phyloP scores from a whole-genome alignment of 106 monocot genomes.

The Acorus gramineus region DNA sequence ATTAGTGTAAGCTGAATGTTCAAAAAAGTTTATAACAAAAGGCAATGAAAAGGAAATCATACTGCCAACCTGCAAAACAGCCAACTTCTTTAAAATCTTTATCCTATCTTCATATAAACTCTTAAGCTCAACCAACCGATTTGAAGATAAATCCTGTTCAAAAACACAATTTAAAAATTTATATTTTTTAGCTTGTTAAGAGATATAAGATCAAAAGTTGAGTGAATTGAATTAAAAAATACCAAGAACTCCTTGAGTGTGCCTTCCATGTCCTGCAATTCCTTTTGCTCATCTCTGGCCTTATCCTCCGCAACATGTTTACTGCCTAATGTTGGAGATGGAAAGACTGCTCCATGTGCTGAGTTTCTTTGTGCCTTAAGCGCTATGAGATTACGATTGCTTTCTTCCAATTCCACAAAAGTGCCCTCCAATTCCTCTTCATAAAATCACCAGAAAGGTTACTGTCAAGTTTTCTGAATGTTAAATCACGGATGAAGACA shows the following conservation, averaged over 20 bases:
- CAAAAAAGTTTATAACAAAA: not conserved
- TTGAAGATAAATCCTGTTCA: conserved; percentile 65
- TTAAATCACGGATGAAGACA: not conserved
- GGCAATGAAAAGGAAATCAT: not conserved
- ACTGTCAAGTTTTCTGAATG: not conserved
- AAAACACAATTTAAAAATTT: conserved; percentile 4
- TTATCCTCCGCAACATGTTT: conserved; percentile 35
- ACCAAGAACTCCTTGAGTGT: conserved; percentile 55
- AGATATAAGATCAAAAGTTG: not conserved
- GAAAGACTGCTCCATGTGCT: conserved; percentile 42
- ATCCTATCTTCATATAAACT: conserved; percentile 59
- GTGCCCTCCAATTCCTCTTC: conserved; percentile 63
- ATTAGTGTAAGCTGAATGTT: not conserved
- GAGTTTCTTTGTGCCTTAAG: conserved; percentile 62
- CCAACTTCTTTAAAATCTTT: conserved; percentile 55
- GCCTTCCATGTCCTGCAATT: conserved; percentile 63
- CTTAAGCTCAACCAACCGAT: conserved; percentile 49
- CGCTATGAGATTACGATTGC: conserved; percentile 32
- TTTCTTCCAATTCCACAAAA: conserved; percentile 65
- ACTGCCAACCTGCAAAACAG: conserved; percentile 46
- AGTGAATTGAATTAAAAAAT: conserved; percentile 1
- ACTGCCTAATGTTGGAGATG: conserved; percentile 62
- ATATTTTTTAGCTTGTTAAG: not conserved
- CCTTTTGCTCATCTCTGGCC: conserved; percentile 61
- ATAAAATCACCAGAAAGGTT: conserved; percentile 15